Conservation (phyloP, 805 yeast species). For the Yamadazyma sp. region DNA sequence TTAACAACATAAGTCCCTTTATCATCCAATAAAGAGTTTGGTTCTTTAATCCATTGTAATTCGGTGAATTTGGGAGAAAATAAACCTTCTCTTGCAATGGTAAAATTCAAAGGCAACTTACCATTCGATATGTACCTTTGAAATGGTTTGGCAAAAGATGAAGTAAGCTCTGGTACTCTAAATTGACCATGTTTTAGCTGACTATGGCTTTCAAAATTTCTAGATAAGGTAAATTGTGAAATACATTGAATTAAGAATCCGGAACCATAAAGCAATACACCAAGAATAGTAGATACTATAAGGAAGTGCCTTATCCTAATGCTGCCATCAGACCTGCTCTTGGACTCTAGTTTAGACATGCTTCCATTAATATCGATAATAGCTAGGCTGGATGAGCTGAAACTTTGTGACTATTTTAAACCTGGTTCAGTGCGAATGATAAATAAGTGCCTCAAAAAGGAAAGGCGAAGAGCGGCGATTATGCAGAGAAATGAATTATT, state of each 20-base stretch:
- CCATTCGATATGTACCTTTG: constrained; percentile 11
- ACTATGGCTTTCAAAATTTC: too few species aligned
- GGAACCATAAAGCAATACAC: constrained; percentile 36
- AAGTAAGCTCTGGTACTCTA: background rate
- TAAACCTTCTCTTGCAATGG: constrained; percentile 47
- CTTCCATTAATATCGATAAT: too few species aligned
- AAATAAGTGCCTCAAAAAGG: too few species aligned
- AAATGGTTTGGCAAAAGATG: background rate
- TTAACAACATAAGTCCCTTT: constrained; percentile 61
- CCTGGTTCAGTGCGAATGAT: too few species aligned
- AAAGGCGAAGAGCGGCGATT: too few species aligned
- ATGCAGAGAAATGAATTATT: too few species aligned
- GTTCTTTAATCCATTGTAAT: constrained; percentile 68
- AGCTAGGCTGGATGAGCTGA: too few species aligned
- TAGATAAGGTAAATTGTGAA: constrained; percentile 13
- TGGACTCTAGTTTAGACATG: too few species aligned
- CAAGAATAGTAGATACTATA: constrained; percentile 18
- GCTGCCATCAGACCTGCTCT: background rate
- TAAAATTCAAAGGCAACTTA: constrained; percentile 26
- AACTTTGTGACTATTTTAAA: too few species aligned
- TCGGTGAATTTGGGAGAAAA: constrained; percentile 51
- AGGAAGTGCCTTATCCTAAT: constrained; percentile 1
- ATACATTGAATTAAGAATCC: constrained; percentile 26
- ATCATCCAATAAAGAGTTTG: constrained; percentile 49
- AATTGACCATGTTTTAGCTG: background rate